Evolutionary conservation across 129 eudicot genomes (phyloP).

Genomic region (Saposhnikovia divaricata): DNA sequence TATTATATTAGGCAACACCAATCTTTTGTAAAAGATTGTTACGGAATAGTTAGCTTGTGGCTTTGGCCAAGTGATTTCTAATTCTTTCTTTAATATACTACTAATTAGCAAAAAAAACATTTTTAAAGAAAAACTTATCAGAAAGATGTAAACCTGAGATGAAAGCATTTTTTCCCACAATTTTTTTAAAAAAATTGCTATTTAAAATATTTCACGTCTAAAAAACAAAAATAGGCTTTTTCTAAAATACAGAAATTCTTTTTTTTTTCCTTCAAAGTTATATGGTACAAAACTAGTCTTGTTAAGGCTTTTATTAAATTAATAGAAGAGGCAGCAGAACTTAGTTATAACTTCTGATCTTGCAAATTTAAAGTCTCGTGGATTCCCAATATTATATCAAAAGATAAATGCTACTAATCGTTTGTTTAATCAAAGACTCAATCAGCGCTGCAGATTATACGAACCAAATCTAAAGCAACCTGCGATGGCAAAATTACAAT

Average conservation of each 20-base stretch:
- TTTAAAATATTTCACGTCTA: neutral
- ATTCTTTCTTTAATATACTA: too few species aligned
- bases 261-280: neutral
- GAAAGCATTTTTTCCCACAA: neutral
- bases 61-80: neutral
- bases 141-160: neutral
- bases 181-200: neutral
- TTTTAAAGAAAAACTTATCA: neutral
- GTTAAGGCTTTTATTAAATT: neutral
- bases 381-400: too few species aligned
- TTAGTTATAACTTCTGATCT: neutral
- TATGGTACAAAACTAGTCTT: neutral
- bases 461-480: neutral
- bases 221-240: constrained; percentile 3
- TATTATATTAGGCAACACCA: neutral
- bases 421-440: neutral
- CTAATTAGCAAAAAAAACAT: neutral
- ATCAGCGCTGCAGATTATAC: neutral
- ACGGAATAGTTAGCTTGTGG: neutral
- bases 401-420: neutral
- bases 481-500: neutral
- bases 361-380: too few species aligned
- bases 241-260: neutral
- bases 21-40: neutral
- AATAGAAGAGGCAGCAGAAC: neutral